phyloP scores from a whole-genome alignment of 2,329 filamentous ascomycete genomes.

The Phoma sp. region DNA sequence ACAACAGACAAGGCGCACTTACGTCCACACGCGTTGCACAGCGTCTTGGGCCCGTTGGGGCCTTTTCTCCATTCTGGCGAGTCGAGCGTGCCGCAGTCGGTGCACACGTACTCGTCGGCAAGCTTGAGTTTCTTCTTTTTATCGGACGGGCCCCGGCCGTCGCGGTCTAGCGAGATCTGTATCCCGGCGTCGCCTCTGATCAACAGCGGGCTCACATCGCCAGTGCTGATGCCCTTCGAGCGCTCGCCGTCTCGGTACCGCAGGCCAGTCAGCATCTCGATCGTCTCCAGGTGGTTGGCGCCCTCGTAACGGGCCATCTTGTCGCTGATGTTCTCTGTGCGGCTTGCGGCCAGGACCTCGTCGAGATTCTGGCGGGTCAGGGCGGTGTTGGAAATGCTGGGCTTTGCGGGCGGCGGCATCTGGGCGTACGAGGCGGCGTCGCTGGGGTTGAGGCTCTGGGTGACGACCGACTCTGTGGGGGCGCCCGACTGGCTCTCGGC shows the following conservation, averaged over 20 bases:
- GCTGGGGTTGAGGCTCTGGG: slow-evolving; percentile 51
- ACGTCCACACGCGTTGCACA: slow-evolving; percentile 95
- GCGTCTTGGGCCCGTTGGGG: slow-evolving; percentile 87
- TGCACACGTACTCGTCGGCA: slow-evolving; percentile 88
- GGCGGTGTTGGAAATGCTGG: slow-evolving; percentile 66
- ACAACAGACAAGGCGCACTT: slow-evolving; percentile 36
- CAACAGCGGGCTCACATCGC: slow-evolving; percentile 78
- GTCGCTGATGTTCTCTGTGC: slow-evolving; percentile 78
- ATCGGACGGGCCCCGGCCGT: slow-evolving; percentile 70
- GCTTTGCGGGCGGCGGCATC: slow-evolving; percentile 72
- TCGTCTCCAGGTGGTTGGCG: slow-evolving; percentile 76
- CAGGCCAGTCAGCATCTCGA: slow-evolving; percentile 91
- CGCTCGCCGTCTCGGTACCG: slow-evolving; percentile 88
- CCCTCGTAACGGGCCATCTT: slow-evolving; percentile 86
- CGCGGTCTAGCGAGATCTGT: slow-evolving; percentile 80
- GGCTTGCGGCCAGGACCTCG: slow-evolving; percentile 68
- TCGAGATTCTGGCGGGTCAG: slow-evolving; percentile 83
- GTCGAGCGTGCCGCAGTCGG: slow-evolving; percentile 92
- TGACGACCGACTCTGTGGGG: slow-evolving; percentile 40
- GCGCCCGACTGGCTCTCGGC: slow-evolving; percentile 47
- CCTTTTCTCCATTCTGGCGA: slow-evolving; percentile 97
- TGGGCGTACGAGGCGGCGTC: slow-evolving; percentile 54
- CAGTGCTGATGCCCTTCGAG: slow-evolving; percentile 85
- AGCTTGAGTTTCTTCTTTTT: slow-evolving; percentile 87
- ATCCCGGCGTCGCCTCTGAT: slow-evolving; percentile 88